A percentile compares a stretch with the other conserved stretches of the same genome.
phyloP scores from a whole-genome alignment of 2,329 filamentous ascomycete genomes.

The Thermoascus crustaceus region DNA sequence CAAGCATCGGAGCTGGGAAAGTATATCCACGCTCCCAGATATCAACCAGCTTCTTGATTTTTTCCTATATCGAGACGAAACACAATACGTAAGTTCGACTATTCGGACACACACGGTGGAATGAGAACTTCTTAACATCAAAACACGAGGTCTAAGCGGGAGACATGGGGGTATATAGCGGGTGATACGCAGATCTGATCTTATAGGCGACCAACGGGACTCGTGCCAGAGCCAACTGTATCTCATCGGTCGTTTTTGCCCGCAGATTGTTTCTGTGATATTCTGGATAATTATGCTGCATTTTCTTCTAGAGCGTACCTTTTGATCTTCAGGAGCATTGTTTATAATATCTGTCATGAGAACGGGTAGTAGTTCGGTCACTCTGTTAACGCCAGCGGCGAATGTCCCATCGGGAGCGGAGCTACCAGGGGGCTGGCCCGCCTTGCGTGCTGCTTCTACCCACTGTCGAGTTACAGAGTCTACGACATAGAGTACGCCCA shows the following conservation, averaged over 20 bases:
- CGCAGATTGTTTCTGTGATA: conserved; percentile 23
- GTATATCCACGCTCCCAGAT: conserved; percentile 97
- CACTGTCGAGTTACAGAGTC: conserved; percentile 99
- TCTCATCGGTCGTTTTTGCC: conserved; percentile 17
- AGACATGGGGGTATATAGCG: conserved; percentile 14
- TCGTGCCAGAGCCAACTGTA: conserved; percentile 21
- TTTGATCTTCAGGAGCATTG: conserved; percentile 84
- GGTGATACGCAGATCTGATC: conserved; percentile 18
- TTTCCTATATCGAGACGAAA: conserved; percentile 61
- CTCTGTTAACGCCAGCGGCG: conserved; percentile 89
- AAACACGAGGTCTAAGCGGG: conserved; percentile 18
- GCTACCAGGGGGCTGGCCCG: conserved; percentile 72
- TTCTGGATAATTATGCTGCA: conserved; percentile 14
- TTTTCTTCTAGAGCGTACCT: conserved; percentile 61
- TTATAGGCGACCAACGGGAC: conserved; percentile 18
- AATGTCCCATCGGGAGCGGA: conserved; percentile 83
- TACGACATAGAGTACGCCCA: conserved; percentile 99
- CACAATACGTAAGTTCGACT: conserved; percentile 43
- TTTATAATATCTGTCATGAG: conserved; percentile 94
- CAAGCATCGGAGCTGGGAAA: conserved; percentile 72
- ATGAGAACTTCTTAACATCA: conserved; percentile 13
- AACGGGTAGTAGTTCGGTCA: conserved; percentile 86
- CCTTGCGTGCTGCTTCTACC: conserved; percentile 87
- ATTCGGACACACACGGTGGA: conserved; percentile 22
- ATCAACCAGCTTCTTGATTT: conserved; percentile 89